Evolutionary conservation across 108 stramenopile species (phyloP).

Genomic region (Cyclotella distinguenda): DNA sequence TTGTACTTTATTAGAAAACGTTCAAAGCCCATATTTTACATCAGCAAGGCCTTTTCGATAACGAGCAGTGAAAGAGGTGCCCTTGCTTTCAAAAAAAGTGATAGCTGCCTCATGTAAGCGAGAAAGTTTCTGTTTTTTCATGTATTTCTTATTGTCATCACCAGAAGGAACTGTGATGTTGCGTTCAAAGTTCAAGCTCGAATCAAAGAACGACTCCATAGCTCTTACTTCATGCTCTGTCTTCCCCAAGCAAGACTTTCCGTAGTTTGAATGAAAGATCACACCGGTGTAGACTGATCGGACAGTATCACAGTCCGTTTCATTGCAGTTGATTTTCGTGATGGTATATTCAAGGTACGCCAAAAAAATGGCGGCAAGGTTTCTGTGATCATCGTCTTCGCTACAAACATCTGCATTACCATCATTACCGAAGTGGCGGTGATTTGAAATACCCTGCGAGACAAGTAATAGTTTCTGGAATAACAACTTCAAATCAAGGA

Average conservation of each 20-base stretch:
- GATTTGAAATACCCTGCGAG: slow-evolving; percentile 36
- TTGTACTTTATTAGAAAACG: too few species aligned
- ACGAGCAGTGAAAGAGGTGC: slow-evolving; percentile 7
- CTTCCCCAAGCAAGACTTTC: slow-evolving; percentile 34
- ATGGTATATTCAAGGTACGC: slow-evolving; percentile 45
- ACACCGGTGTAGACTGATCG: slow-evolving; percentile 64
- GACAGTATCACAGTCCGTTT: slow-evolving; percentile 18
- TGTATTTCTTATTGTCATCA: slow-evolving; percentile 11
- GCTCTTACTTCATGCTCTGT: slow-evolving; percentile 31
- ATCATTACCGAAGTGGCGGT: background rate
- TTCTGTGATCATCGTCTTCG: slow-evolving; percentile 25
- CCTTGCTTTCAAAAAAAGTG: slow-evolving; percentile 42
- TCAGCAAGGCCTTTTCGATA: slow-evolving; percentile 35
- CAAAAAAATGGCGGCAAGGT: slow-evolving; percentile 43
- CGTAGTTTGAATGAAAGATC: slow-evolving; percentile 51
- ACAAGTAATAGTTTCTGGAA: slow-evolving; percentile 67
- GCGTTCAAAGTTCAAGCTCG: slow-evolving; percentile 51
- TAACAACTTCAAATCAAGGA: slow-evolving; percentile 23
- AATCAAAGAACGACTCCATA: slow-evolving; percentile 50
- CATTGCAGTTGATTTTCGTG: background rate
- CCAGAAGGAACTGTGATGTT: slow-evolving; percentile 1
- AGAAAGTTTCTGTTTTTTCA: slow-evolving; percentile 27
- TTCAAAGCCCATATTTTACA: slow-evolving; percentile 25
- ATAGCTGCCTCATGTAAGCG: slow-evolving; percentile 64
- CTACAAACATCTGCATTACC: slow-evolving; percentile 10